phyloP scores from a whole-genome alignment of 2,329 filamentous ascomycete genomes.

The Aspergillus clavatus region DNA sequence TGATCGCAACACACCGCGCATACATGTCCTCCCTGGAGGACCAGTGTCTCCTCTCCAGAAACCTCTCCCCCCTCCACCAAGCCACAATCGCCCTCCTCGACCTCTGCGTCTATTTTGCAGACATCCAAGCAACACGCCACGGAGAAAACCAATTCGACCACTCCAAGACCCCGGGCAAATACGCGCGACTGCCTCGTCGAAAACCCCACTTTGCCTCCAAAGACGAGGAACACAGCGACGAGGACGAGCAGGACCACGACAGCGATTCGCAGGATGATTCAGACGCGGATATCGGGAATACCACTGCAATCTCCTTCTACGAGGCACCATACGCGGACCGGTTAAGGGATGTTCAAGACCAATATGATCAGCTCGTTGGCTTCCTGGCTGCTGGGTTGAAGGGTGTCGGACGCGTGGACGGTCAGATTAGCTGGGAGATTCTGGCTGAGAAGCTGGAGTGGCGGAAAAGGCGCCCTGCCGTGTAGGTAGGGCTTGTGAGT shows the following conservation, averaged over 20 bases:
- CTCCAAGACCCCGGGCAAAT: slow-evolving; percentile 15
- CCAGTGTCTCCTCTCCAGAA: slow-evolving; percentile 64
- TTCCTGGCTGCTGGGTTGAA: slow-evolving; percentile 71
- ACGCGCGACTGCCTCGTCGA: slow-evolving; percentile 6
- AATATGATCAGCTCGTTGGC: slow-evolving; percentile 61
- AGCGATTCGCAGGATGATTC: slow-evolving; percentile 34
- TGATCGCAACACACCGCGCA: slow-evolving; percentile 64
- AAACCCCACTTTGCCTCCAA: slow-evolving; percentile 10
- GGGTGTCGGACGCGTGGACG: slow-evolving; percentile 68
- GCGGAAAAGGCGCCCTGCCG: slow-evolving; percentile 20
- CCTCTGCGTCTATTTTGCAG: slow-evolving; percentile 64
- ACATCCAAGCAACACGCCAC: slow-evolving; percentile 47
- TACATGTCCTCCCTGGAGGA: slow-evolving; percentile 61
- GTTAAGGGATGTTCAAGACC: slow-evolving; percentile 53
- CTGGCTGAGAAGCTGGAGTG: slow-evolving; percentile 72
- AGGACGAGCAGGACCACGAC: slow-evolving; percentile 23
- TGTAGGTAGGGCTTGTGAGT: too few relatives aligned
- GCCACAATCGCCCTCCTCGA: slow-evolving; percentile 73
- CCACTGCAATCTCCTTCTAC: slow-evolving; percentile 33
- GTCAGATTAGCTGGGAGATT: slow-evolving; percentile 70
- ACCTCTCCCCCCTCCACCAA: slow-evolving; percentile 65
- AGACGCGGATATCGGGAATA: slow-evolving; percentile 31
- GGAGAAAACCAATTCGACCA: slow-evolving; percentile 36
- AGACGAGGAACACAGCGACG: slow-evolving; percentile 10
- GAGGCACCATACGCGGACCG: slow-evolving; percentile 48